A percentile compares a stretch with the other conserved stretches of the same genome.
Conservation (phyloP, 768 basidiomycete genomes). For the Harrya chromipes region DNA sequence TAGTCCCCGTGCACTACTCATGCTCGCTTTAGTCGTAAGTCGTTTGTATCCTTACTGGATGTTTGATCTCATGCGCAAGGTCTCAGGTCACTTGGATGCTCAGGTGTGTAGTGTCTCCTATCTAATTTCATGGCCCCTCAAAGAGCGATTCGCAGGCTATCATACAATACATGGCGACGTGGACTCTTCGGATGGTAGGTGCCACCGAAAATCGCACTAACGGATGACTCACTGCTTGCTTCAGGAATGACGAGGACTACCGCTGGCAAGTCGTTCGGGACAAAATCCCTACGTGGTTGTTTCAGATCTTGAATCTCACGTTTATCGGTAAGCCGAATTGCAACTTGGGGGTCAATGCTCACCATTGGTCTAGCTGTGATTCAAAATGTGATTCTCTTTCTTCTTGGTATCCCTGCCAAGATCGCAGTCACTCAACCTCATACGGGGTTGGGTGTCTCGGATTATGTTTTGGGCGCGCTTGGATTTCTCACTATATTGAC, state of each 20-base stretch:
- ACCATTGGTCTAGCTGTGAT: slow-evolving; percentile 44
- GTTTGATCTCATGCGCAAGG: not conserved
- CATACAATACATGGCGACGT: slow-evolving; percentile 80
- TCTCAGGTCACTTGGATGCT: slow-evolving; percentile 55
- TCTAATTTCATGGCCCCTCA: slow-evolving; percentile 21
- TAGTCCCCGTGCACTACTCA: slow-evolving; percentile 71
- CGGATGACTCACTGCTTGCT: not conserved
- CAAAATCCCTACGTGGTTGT: slow-evolving; percentile 50
- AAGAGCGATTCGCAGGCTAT: slow-evolving; percentile 43
- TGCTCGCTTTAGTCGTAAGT: slow-evolving; percentile 65
- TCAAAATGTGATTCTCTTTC: slow-evolving; percentile 80
- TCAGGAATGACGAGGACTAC: slow-evolving; percentile 84
- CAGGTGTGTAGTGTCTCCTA: slow-evolving; percentile 35
- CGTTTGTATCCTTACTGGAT: not conserved
- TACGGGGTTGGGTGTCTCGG: slow-evolving; percentile 50
- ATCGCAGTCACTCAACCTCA: slow-evolving; percentile 54
- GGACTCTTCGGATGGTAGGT: slow-evolving; percentile 74
- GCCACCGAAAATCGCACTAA: not conserved
- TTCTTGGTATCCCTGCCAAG: slow-evolving; percentile 62
- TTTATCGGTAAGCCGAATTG: slow-evolving; percentile 59
- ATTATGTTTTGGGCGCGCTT: slow-evolving; percentile 56
- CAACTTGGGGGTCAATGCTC: slow-evolving; percentile 1
- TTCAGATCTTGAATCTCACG: slow-evolving; percentile 56
- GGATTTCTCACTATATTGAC: slow-evolving; percentile 57
- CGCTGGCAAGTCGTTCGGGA: slow-evolving; percentile 80